Percentiles rank a stretch among this genome's conserved stretches.
Conservation (phyloP, 2,329 filamentous ascomycete genomes). For the Colletotrichum cuscutae region DNA sequence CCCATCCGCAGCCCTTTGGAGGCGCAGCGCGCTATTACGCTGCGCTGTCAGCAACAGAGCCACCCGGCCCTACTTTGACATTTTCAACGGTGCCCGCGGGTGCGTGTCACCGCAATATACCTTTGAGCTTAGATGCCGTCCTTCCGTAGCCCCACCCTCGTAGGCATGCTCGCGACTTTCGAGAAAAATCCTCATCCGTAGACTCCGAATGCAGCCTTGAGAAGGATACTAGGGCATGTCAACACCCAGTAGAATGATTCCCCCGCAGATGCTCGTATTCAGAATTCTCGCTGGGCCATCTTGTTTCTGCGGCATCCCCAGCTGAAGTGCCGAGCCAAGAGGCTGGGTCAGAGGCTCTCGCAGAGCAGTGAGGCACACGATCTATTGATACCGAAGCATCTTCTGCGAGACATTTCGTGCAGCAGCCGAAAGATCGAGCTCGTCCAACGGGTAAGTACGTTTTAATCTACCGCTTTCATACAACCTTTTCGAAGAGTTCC, state of each 20-base stretch:
- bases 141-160: not conserved
- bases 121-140: not conserved
- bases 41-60: not conserved
- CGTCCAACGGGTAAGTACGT: not conserved
- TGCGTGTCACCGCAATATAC: not conserved
- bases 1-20: not conserved
- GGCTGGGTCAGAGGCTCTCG: not conserved
- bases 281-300: not conserved
- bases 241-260: not conserved
- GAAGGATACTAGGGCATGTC: not conserved
- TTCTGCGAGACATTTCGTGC: not conserved
- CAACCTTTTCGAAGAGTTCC: slow-evolving; percentile 83
- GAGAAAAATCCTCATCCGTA: not conserved
- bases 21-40: not conserved
- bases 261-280: not conserved
- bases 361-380: not conserved
- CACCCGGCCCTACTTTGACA: not conserved
- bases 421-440: not conserved
- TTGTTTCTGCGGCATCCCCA: not conserved
- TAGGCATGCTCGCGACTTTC: not conserved
- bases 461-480: slow-evolving; percentile 44
- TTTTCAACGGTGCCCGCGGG: not conserved
- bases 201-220: not conserved
- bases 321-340: not conserved
- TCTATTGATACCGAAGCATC: not conserved